Percentiles rank a stretch among this genome's conserved stretches.
These are phyloP conservation scores for Globisporangium perplexum DNA, from an alignment of 352 stramenopile species.

Conservation along the genomic window DNA sequence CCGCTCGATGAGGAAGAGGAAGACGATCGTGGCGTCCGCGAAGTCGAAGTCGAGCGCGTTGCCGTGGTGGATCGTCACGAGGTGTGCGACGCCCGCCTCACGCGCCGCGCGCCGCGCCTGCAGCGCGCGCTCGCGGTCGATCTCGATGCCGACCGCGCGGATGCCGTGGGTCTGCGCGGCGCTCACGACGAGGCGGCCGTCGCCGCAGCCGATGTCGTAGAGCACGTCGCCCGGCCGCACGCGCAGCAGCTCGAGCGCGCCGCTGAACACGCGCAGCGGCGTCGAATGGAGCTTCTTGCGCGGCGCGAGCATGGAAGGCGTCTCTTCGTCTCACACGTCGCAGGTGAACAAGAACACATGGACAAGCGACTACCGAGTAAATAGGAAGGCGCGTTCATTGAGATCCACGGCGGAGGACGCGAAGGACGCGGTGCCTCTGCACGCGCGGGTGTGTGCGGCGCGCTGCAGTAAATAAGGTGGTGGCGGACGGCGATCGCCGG, in stretches of 20 bases:
- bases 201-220: slow-evolving; percentile 76
- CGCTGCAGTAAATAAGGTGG: not conserved
- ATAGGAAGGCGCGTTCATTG: slow-evolving; percentile 1
- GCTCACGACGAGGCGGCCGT: slow-evolving; percentile 63
- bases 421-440: not conserved
- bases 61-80: slow-evolving; percentile 59
- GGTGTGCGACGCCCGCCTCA: slow-evolving; percentile 25
- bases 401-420: not conserved
- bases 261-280: slow-evolving; percentile 50
- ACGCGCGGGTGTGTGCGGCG: not conserved
- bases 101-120: slow-evolving; percentile 21
- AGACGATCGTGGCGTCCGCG: slow-evolving; percentile 57
- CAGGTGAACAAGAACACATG: not conserved
- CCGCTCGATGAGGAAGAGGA: slow-evolving; percentile 77
- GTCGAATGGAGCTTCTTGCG: slow-evolving; percentile 80
- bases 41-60: slow-evolving; percentile 74
- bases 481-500: not conserved
- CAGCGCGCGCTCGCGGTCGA: slow-evolving; percentile 36
- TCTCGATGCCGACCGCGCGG: slow-evolving; percentile 61
- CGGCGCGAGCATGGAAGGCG: slow-evolving; percentile 70
- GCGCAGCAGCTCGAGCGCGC: slow-evolving; percentile 46
- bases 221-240: slow-evolving; percentile 40
- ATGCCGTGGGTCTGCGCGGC: slow-evolving; percentile 43
- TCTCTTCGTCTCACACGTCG: not conserved
- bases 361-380: not conserved